Conservation (phyloP, 352 stramenopile genomes). For the Phytophthora vignae region DNA sequence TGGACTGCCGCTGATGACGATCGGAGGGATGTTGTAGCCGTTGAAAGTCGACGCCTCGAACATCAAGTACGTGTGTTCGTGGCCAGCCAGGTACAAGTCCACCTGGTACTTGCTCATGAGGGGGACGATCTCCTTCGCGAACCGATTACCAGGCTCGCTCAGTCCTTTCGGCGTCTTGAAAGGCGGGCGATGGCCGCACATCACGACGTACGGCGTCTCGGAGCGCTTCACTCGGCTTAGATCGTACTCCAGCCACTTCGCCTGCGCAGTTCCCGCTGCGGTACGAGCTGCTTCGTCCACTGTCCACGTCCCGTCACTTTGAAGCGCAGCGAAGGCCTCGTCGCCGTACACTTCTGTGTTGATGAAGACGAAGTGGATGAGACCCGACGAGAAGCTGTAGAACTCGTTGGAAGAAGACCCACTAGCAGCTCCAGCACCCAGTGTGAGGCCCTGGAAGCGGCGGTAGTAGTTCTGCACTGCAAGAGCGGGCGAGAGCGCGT, state of each 20-base stretch:
- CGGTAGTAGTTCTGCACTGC: conserved; percentile 80
- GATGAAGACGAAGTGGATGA: conserved; percentile 81
- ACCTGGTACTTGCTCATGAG: conserved; percentile 80
- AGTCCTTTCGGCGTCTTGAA: conserved; percentile 72
- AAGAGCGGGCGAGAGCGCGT: conserved; percentile 55
- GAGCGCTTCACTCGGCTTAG: conserved; percentile 68
- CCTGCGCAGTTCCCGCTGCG: conserved; percentile 42
- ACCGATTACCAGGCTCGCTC: conserved; percentile 52
- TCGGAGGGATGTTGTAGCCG: conserved; percentile 62
- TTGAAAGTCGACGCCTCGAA: conserved; percentile 65
- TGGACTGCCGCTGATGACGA: conserved; percentile 76
- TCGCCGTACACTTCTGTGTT: conserved; percentile 84
- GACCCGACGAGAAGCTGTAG: conserved; percentile 74
- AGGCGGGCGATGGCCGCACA: conserved; percentile 75
- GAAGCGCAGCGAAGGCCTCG: conserved; percentile 57
- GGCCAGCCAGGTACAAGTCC: conserved; percentile 72
- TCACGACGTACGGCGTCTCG: conserved; percentile 71
- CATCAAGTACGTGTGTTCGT: conserved; percentile 79
- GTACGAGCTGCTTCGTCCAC: conserved; percentile 52
- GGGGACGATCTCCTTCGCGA: conserved; percentile 71
- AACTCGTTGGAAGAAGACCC: conserved; percentile 79
- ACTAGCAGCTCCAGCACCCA: conserved; percentile 61
- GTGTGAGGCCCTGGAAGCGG: conserved; percentile 62
- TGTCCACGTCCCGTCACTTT: conserved; percentile 65
- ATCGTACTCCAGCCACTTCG: conserved; percentile 75